Evolutionary conservation across 129 eudicot genomes (phyloP).

Genomic region (Arctium lappa): DNA sequence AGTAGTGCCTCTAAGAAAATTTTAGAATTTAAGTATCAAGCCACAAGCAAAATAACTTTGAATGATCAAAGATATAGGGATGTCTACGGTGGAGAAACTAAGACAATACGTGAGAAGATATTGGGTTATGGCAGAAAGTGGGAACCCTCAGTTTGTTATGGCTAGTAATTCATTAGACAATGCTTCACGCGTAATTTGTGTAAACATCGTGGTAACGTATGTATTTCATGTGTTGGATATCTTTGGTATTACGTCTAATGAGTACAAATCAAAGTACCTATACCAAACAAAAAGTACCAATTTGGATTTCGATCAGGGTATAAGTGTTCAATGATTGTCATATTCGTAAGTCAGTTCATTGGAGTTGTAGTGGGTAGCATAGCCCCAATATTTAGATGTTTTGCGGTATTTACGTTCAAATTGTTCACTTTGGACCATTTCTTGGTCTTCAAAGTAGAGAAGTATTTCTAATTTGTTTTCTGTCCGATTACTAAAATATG

Average conservation of each 20-base stretch:
- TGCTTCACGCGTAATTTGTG: constrained; percentile 12
- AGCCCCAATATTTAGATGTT: not conserved
- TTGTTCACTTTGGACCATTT: not conserved
- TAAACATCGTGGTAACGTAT: not conserved
- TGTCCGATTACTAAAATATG: too few species aligned
- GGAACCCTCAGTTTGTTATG: constrained; percentile 22
- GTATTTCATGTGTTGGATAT: not conserved
- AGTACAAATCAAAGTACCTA: too few species aligned
- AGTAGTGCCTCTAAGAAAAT: not conserved
- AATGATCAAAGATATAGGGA: not conserved
- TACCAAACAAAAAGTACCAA: too few species aligned
- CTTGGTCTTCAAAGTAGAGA: not conserved
- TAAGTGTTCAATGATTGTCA: not conserved
- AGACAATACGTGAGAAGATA: not conserved
- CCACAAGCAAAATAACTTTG: not conserved
- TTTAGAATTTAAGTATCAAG: constrained; percentile 17
- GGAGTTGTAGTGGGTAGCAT: not conserved
- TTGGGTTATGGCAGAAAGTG: constrained; percentile 21
- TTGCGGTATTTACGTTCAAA: not conserved
- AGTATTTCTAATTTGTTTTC: too few species aligned
- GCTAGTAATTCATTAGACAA: not conserved
- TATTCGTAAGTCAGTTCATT: not conserved
- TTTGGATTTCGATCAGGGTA: not conserved
- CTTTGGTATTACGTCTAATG: too few species aligned
- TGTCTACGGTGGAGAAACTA: not conserved